These are phyloP conservation scores for Penicillium sp. DNA, from an alignment of 2,329 filamentous ascomycete genomes.

Conservation along the genomic window DNA sequence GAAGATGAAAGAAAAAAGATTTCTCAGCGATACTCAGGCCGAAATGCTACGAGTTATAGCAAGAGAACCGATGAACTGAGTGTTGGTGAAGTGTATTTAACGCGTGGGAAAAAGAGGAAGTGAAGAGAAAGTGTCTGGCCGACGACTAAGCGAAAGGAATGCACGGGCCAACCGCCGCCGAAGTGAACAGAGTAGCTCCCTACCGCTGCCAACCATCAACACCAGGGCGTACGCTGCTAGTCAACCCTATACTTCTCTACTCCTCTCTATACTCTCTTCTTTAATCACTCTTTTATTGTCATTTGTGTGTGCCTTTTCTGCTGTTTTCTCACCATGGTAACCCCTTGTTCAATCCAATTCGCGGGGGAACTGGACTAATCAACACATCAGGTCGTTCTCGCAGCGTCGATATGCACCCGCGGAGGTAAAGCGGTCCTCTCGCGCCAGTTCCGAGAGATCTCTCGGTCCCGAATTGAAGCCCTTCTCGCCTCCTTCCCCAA, in stretches of 20 bases:
- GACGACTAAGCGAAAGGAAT: slow-evolving; percentile 40
- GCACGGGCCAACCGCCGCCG: slow-evolving; percentile 35
- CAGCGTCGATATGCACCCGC: slow-evolving; percentile 96
- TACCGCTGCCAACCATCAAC: slow-evolving; percentile 19
- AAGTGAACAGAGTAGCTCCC: slow-evolving; percentile 45
- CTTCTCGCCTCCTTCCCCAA: slow-evolving; percentile 97
- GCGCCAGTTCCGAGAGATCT: slow-evolving; percentile 96
- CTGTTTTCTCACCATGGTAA: slow-evolving; percentile 30
- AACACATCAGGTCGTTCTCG: slow-evolving; percentile 79
- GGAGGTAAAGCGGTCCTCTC: slow-evolving; percentile 98
- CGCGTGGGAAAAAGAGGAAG: slow-evolving; percentile 10
- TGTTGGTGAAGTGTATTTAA: not conserved
- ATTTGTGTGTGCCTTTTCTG: not conserved
- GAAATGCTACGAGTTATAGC: not conserved
- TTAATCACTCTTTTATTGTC: not conserved
- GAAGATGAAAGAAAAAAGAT: not conserved
- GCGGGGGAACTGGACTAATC: slow-evolving; percentile 19
- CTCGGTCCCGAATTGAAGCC: slow-evolving; percentile 92
- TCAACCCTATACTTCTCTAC: slow-evolving; percentile 19
- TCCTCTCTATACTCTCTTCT: not conserved
- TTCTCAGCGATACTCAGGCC: not conserved
- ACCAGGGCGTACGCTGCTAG: slow-evolving; percentile 16
- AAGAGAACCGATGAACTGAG: not conserved
- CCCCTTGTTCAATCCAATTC: not conserved
- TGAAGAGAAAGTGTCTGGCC: slow-evolving; percentile 12